Evolutionary conservation across 441 rosid genomes (phyloP), one percentile per base, ranked within the genome.

Genomic region (Euphorbia schlechtendalii): DNA sequence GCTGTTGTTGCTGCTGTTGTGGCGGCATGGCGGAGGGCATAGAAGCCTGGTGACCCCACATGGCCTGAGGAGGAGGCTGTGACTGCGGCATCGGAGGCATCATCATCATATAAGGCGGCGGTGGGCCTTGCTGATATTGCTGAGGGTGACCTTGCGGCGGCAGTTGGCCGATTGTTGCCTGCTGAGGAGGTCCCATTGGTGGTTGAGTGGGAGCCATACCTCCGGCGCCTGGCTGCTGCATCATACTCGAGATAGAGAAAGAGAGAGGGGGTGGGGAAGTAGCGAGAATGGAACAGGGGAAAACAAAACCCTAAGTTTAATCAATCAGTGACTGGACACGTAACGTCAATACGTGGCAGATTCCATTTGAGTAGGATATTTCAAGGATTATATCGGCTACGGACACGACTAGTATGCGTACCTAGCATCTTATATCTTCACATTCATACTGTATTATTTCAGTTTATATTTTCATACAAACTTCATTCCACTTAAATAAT

Each of bases 151-250:
- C 76, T 25, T 80, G 87, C 48, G 75, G 84, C 34, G 75, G 84
- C 20, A 67, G 81, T 64, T 30, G 63, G 14, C 46, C 56, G 2
- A 56, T 56, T 55, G 61, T 18, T 13, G 68, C 72, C 20, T 80
- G 84, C 61, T 78, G 88, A 36, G 77, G 86, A 25, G 74, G 85
- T 20, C 68, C 78, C 68, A 64, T 65, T 0, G 64, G 65, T 12
- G 75, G 84, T 18, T 80, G 83, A 2, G 58, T 15, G 2, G 68
- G 82, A 0, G 83, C 85, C 14, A 78, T 73, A 41, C 74, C 78
- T 51, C 82, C 85, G 0, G 79, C 77, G 64, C 83, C 82, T 68
- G 89, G 90, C 71, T 86, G 88, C 72, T 80, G 91, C 89, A 84
- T 83, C 85, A 77, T 81, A 70, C 36, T 61, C 3, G 41, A 24